A percentile compares a stretch with the other conserved stretches of the same genome.
These are phyloP conservation scores for Backusella westeae DNA, from an alignment of 192 early-diverging fungal genomes.

Conservation along the genomic window DNA sequence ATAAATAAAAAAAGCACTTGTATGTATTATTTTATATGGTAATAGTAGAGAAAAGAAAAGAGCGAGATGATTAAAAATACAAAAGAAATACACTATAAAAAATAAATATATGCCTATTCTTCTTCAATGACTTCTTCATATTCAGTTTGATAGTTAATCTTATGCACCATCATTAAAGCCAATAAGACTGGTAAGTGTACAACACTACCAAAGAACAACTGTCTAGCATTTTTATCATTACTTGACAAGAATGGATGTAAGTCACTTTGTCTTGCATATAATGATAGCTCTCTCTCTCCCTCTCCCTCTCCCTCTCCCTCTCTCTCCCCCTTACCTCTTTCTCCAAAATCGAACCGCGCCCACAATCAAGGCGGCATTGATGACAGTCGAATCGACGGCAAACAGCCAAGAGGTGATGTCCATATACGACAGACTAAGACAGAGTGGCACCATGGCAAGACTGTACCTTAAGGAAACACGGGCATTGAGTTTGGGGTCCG, in stretches of 20 bases:
- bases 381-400: slow-evolving; percentile 65
- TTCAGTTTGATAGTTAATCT: slow-evolving; percentile 30
- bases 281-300: not conserved
- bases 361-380: slow-evolving; percentile 73
- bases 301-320: not conserved
- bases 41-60: not conserved
- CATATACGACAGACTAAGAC: slow-evolving; percentile 54
- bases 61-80: not conserved
- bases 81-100: not conserved
- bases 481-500: slow-evolving; percentile 84
- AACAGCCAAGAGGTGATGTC: slow-evolving; percentile 82
- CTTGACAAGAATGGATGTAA: slow-evolving; percentile 19
- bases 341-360: slow-evolving; percentile 81
- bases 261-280: not conserved
- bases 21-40: not conserved
- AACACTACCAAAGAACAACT: slow-evolving; percentile 89
- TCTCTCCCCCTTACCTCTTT: slow-evolving; percentile 28
- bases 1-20: not conserved
- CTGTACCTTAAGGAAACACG: slow-evolving; percentile 83
- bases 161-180: slow-evolving; percentile 88
- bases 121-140: slow-evolving; percentile 25
- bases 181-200: slow-evolving; percentile 86
- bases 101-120: not conserved
- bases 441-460: slow-evolving; percentile 71
- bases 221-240: slow-evolving; percentile 79